Evolutionary conservation across 306 rosid genomes (phyloP).

Genomic region (Corylus heterophylla): DNA sequence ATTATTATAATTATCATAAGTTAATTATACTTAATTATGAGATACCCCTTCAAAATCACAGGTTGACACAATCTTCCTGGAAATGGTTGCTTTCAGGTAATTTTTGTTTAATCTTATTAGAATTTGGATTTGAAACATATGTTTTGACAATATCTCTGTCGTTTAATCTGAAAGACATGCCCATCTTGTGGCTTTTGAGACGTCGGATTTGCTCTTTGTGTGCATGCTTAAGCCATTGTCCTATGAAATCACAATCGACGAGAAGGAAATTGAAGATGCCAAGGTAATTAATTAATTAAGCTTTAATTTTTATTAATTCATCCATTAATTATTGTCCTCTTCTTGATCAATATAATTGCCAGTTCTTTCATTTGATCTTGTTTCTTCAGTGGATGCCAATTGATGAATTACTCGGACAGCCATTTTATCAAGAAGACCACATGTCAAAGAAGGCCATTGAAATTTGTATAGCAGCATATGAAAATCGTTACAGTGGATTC

Average conservation of each 20-base stretch:
- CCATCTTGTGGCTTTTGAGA: slow-evolving; percentile 43
- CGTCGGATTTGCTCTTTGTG: slow-evolving; percentile 46
- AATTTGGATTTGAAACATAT: no score
- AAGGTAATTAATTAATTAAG: slow-evolving; percentile 18
- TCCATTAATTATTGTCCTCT: no score
- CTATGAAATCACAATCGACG: slow-evolving; percentile 39
- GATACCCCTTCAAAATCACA: slow-evolving; percentile 8
- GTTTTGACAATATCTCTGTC: no score
- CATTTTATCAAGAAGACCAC: slow-evolving; percentile 36
- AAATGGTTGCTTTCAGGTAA: slow-evolving; percentile 55
- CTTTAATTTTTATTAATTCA: no score
- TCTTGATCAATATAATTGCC: no score
- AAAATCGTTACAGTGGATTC: slow-evolving; percentile 30
- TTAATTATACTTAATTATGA: not conserved
- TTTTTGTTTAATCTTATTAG: not conserved
- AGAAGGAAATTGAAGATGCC: slow-evolving; percentile 46
- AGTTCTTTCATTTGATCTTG: not conserved
- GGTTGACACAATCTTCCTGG: slow-evolving; percentile 45
- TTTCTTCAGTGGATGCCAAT: slow-evolving; percentile 39
- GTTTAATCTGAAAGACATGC: slow-evolving; percentile 27
- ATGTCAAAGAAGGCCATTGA: slow-evolving; percentile 34
- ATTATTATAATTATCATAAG: not conserved
- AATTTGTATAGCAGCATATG: slow-evolving; percentile 35
- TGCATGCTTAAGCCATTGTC: slow-evolving; percentile 52
- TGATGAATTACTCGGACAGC: slow-evolving; percentile 26